Evolutionary conservation across 2,329 filamentous ascomycete species (phyloP), one percentile per base, ranked within the genome.

Genomic region (Dichotomopilus funicola): DNA sequence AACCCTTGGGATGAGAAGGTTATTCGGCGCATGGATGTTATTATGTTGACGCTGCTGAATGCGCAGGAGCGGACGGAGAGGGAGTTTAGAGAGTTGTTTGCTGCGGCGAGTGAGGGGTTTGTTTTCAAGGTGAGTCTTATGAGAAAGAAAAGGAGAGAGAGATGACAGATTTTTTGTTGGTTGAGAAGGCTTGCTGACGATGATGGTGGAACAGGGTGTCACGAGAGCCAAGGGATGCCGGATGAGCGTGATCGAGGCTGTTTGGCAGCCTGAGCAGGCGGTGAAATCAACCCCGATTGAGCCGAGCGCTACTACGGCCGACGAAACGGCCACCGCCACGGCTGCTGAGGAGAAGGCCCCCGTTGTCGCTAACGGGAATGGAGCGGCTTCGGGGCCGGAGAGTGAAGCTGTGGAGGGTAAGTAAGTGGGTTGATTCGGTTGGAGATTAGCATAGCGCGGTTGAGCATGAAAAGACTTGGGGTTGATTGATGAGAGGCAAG

Each of bases 31-130:
- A 74, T 75, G 70, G 74, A 75, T 57, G 60, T 75, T 43, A 67
- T 75, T 38, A 76, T 77, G 74, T 61, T 76, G 49, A 65, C 68
- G 6, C 58, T 75, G 48, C 64, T 75, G 38, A 76, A 77, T 61
- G 69, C 73, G 6, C 68, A 72, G 61, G 75, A 76, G 66, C 66
- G 77, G 3, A 71, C 70, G 35, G 68, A 71, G 47, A 66, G 61
- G 3, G 75, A 78, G 58, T 79, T 76, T 62, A 61, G 62, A 51
- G 65, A 64, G 13, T 51, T 79, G 41, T 78, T 79, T 59, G 60
- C 60, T 38, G 60, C 63, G 38, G 73, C 70, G 0, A 69, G 73
- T 58, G 51, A 61, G 19, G 60, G 72, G 0, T 76, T 76, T 49
- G 65, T 66, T 19, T 72, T 71, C 60, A 65, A 69, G 59, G 67